These are phyloP conservation scores for Butyriboletus loyo DNA, from an alignment of 768 basidiomycete species.

Conservation along the genomic window DNA sequence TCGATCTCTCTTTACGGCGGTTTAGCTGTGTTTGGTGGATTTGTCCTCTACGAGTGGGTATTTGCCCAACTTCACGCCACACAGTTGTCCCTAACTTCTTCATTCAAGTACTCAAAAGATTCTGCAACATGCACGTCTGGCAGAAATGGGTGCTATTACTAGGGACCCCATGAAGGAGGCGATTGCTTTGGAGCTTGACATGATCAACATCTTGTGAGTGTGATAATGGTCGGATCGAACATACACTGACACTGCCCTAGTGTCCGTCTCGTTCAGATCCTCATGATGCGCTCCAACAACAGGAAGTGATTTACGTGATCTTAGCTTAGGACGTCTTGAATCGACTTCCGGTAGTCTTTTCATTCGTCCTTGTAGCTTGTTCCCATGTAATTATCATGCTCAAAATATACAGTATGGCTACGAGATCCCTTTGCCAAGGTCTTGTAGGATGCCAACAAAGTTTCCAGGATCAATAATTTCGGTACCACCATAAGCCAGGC, in stretches of 20 bases:
- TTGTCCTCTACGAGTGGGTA: slow-evolving; percentile 83
- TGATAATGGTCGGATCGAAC: neutral
- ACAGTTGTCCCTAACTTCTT: neutral
- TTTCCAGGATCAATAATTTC: slow-evolving; percentile 89
- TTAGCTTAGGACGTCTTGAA: neutral
- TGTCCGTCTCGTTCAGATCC: slow-evolving; percentile 77
- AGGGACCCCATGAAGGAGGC: slow-evolving; percentile 78
- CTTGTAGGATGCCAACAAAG: slow-evolving; percentile 72
- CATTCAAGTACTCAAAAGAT: slow-evolving; percentile 72
- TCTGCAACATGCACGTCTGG: slow-evolving; percentile 68
- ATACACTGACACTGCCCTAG: slow-evolving; percentile 35
- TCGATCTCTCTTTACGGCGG: slow-evolving; percentile 83
- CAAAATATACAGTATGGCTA: slow-evolving; percentile 15
- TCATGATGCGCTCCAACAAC: slow-evolving; percentile 61
- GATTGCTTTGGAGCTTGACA: slow-evolving; percentile 75
- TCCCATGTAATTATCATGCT: neutral
- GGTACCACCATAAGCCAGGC: slow-evolving; percentile 92
- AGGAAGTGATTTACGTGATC: slow-evolving; percentile 42
- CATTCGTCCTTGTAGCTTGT: slow-evolving; percentile 14
- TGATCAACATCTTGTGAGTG: slow-evolving; percentile 85
- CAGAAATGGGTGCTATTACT: slow-evolving; percentile 61
- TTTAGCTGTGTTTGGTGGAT: slow-evolving; percentile 81
- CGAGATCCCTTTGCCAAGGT: slow-evolving; percentile 48
- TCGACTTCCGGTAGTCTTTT: neutral
- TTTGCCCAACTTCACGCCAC: neutral